Evolutionary conservation across 192 early-diverging fungal species (phyloP).

Genomic region (Phycomyces blakesleeanus): DNA sequence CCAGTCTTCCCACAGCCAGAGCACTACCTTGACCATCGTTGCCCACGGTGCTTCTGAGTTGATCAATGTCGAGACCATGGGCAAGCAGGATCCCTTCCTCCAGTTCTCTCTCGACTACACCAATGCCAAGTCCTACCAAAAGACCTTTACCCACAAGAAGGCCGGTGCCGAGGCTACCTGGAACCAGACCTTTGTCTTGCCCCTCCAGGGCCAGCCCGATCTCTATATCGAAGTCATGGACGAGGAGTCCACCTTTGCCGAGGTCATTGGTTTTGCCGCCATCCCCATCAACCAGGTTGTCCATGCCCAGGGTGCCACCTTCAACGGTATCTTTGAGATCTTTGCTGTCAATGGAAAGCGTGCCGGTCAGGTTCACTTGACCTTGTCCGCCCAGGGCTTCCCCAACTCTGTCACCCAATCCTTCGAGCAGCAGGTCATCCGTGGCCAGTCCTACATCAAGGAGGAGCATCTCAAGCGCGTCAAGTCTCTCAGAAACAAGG

Average conservation of each 20-base stretch:
- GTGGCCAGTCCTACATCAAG: constrained; percentile 30
- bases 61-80: constrained; percentile 36
- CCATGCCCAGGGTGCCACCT: constrained; percentile 34
- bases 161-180: constrained; percentile 46
- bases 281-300: constrained; percentile 49
- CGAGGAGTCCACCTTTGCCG: constrained; percentile 36
- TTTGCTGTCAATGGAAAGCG: constrained; percentile 36
- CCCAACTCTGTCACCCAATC: constrained; percentile 25
- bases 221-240: constrained; percentile 49
- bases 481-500: constrained; percentile 42
- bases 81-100: constrained; percentile 51
- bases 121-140: constrained; percentile 45
- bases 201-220: constrained; percentile 38
- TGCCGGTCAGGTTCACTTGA: constrained; percentile 37
- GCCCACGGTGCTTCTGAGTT: constrained; percentile 35
- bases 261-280: constrained; percentile 44
- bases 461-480: constrained; percentile 40
- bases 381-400: constrained; percentile 36
- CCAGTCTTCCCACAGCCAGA: constrained; percentile 2
- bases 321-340: constrained; percentile 44
- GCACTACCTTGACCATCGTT: constrained; percentile 33
- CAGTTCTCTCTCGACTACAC: constrained; percentile 41
- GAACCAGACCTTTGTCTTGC: constrained; percentile 46
- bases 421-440: constrained; percentile 14
- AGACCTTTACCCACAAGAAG: constrained; percentile 45